These are phyloP conservation scores for Vitrella brassicaformis DNA, from an alignment of 73 alveolate species.

Conservation along the genomic window DNA sequence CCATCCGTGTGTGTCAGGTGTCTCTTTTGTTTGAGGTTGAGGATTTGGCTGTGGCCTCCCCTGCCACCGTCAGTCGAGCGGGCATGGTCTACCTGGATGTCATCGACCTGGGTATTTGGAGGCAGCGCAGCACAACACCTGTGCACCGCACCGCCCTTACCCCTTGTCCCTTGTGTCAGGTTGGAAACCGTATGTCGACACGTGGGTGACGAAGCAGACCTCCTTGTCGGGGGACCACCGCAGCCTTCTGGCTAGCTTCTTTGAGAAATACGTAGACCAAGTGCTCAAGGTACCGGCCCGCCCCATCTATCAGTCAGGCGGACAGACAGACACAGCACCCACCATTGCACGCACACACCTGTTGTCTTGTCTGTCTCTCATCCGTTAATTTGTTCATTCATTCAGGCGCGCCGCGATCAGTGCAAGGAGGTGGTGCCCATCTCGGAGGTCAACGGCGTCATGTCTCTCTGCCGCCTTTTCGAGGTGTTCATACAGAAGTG, in stretches of 20 bases:
- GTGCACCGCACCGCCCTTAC: too few species aligned
- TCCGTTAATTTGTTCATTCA: too few species aligned
- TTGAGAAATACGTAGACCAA: too few species aligned
- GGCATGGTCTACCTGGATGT: slow-evolving; percentile 93
- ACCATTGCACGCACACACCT: too few species aligned
- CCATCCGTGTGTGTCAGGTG: not conserved
- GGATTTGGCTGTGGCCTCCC: slow-evolving; percentile 91
- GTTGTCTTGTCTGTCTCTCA: too few species aligned
- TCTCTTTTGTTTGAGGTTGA: slow-evolving; percentile 80
- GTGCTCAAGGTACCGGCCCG: too few species aligned
- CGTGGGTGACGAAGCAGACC: slow-evolving; percentile 79
- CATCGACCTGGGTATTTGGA: slow-evolving; percentile 87
- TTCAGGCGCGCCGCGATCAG: slow-evolving; percentile 30
- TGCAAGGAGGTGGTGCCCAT: slow-evolving; percentile 79
- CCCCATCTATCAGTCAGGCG: too few species aligned
- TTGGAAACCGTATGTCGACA: slow-evolving; percentile 67
- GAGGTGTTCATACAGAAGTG: slow-evolving; percentile 55
- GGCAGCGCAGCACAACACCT: too few species aligned
- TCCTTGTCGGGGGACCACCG: too few species aligned
- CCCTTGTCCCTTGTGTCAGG: too few species aligned
- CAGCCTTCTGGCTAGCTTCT: too few species aligned
- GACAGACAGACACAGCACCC: slow-evolving; percentile 46
- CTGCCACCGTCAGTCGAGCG: slow-evolving; percentile 99
- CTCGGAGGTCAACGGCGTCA: slow-evolving; percentile 65
- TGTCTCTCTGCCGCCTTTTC: slow-evolving; percentile 64